Percentiles rank a stretch among this genome's conserved stretches.
Evolutionary conservation across 2,329 filamentous ascomycete species (phyloP).

Genomic region (Neurospora crassa): DNA sequence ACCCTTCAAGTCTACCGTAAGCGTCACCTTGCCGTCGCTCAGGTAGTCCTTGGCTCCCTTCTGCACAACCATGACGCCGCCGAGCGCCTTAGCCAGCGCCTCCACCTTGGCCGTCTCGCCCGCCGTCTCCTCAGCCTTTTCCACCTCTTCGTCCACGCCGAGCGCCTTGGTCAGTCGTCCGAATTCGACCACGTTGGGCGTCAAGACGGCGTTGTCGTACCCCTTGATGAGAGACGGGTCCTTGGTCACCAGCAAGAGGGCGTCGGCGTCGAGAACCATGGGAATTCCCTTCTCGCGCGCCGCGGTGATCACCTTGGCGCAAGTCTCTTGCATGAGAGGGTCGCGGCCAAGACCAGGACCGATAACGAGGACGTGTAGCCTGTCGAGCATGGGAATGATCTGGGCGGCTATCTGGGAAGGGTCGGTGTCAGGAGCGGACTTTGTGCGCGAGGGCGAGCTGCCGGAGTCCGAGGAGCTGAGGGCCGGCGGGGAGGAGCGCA

Average conservation of each 20-base stretch:
- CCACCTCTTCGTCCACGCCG: slow-evolving; percentile 49
- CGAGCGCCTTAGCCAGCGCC: slow-evolving; percentile 63
- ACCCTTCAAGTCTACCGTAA: slow-evolving; percentile 67
- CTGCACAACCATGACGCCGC: slow-evolving; percentile 83
- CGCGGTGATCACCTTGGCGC: slow-evolving; percentile 66
- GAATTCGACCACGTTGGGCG: slow-evolving; percentile 93
- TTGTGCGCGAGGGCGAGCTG: slow-evolving; percentile 22
- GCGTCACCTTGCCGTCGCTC: slow-evolving; percentile 66
- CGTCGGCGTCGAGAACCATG: slow-evolving; percentile 88
- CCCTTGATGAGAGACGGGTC: slow-evolving; percentile 69
- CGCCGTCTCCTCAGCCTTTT: slow-evolving; percentile 25
- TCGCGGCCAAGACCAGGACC: slow-evolving; percentile 89
- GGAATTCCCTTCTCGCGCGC: slow-evolving; percentile 64
- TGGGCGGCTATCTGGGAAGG: slow-evolving; percentile 52
- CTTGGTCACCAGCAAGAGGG: slow-evolving; percentile 66
- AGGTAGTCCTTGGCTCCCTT: slow-evolving; percentile 81
- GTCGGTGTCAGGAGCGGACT: slow-evolving; percentile 44
- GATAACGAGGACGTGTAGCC: slow-evolving; percentile 86
- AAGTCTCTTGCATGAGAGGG: slow-evolving; percentile 79
- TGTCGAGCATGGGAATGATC: slow-evolving; percentile 71
- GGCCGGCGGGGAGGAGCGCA: slow-evolving; percentile 46
- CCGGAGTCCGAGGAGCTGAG: slow-evolving; percentile 28
- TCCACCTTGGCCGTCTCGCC: slow-evolving; percentile 42
- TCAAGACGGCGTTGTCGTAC: slow-evolving; percentile 77
- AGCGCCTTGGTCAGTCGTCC: slow-evolving; percentile 68